Evolutionary conservation across 177 flowering plant species (phyloP).

Genomic region (Vitis hybrid): DNA sequence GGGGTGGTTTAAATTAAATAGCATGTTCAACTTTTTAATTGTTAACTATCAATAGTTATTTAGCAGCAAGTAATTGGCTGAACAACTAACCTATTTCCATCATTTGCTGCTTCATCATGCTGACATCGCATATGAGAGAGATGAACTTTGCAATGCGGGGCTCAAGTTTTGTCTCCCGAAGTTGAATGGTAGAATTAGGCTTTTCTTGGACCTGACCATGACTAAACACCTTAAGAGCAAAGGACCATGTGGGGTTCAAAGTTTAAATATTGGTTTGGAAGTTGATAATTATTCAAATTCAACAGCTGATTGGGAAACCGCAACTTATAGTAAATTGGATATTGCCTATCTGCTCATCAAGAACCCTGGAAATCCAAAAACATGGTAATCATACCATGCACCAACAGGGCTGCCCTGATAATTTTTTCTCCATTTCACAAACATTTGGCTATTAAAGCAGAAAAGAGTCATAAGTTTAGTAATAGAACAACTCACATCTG

Average conservation of each 20-base stretch:
- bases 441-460: not conserved
- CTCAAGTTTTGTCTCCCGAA: conserved; percentile 71
- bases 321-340: not conserved
- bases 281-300: not conserved
- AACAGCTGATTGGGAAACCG: not conserved
- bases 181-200: conserved; percentile 36
- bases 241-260: not conserved
- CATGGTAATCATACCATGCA: too few species aligned
- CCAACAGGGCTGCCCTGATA: too few species aligned
- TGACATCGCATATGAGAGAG: conserved; percentile 83
- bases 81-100: conserved; percentile 84
- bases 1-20: too few species aligned
- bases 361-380: too few species aligned
- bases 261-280: not conserved
- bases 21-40: too few species aligned
- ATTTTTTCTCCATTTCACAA: not conserved
- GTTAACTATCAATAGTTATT: not conserved
- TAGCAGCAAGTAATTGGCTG: not conserved
- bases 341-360: too few species aligned
- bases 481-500: conserved; percentile 37
- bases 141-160: conserved; percentile 76
- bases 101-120: conserved; percentile 99
- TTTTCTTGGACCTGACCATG: conserved; percentile 47
- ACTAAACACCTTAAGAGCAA: not conserved
- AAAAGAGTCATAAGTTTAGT: not conserved